A percentile compares a stretch with the other conserved stretches of the same genome.
Evolutionary conservation across 108 stramenopile genomes (phyloP).

Genomic region (Mediolabrus comicus): DNA sequence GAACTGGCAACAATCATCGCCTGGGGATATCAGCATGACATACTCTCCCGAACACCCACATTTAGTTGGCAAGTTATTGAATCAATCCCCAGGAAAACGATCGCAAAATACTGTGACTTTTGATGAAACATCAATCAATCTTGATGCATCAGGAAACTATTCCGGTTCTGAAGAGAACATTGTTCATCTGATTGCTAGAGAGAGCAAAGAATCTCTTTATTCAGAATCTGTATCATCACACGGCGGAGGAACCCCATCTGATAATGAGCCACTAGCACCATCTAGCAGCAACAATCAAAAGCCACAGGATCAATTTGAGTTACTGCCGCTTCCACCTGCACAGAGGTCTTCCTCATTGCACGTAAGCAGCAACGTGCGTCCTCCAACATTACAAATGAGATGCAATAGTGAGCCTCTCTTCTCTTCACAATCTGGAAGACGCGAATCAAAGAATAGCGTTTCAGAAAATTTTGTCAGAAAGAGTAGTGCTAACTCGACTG

Average conservation of each 20-base stretch:
- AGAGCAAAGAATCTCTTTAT: neutral
- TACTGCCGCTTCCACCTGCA: neutral
- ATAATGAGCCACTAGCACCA: neutral
- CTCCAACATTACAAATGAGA: slow-evolving; percentile 6
- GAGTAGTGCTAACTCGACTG: neutral
- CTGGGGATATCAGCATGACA: neutral
- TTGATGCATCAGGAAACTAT: neutral
- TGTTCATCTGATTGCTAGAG: neutral
- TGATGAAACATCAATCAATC: neutral
- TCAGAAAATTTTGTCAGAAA: neutral
- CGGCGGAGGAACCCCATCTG: neutral
- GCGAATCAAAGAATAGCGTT: neutral
- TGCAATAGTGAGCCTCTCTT: neutral
- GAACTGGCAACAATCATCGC: neutral
- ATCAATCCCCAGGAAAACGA: neutral
- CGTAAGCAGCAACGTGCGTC: neutral
- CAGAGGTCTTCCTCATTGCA: neutral
- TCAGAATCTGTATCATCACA: neutral
- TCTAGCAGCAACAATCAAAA: neutral
- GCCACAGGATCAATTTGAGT: neutral
- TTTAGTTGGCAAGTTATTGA: neutral
- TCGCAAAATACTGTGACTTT: neutral
- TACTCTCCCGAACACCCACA: neutral
- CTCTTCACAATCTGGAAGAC: neutral
- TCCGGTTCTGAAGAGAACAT: neutral